These are phyloP conservation scores for Fistulinella prunicolor DNA, from an alignment of 768 basidiomycete genomes.

Conservation along the genomic window DNA sequence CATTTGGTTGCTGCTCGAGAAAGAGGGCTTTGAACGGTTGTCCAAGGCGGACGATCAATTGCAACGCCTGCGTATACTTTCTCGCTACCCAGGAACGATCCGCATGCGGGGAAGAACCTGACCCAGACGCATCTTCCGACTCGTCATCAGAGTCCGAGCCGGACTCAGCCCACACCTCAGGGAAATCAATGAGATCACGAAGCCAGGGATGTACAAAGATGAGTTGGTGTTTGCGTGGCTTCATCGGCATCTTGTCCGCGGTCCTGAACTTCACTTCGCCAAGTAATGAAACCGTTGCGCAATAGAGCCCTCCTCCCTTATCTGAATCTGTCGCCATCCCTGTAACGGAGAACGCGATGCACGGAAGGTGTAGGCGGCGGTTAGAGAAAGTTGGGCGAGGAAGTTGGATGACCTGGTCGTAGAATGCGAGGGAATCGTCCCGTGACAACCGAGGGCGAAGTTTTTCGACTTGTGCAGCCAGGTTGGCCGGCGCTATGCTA, in stretches of 20 bases:
- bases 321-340: neutral
- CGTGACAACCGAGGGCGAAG: neutral
- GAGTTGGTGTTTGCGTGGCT: neutral
- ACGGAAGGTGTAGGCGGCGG: conserved; percentile 1
- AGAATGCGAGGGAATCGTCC: neutral
- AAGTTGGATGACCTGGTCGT: neutral
- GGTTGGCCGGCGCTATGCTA: neutral
- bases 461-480: neutral
- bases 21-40: conserved; percentile 2
- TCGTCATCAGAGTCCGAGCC: neutral
- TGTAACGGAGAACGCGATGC: neutral
- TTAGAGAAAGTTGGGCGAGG: neutral
- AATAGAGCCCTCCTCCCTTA: neutral
- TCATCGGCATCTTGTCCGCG: neutral
- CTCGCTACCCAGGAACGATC: neutral
- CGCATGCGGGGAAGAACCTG: neutral
- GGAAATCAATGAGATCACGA: neutral
- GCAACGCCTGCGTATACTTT: neutral
- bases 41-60: conserved; percentile 1
- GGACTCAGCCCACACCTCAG: neutral
- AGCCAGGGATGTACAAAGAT: conserved; percentile 12
- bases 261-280: conserved; percentile 5
- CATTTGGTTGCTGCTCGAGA: neutral
- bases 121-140: neutral
- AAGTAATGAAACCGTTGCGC: neutral